Base-by-base conservation (phyloP, 345 rosid species). In the Gossypium rotundifolium region DNA sequence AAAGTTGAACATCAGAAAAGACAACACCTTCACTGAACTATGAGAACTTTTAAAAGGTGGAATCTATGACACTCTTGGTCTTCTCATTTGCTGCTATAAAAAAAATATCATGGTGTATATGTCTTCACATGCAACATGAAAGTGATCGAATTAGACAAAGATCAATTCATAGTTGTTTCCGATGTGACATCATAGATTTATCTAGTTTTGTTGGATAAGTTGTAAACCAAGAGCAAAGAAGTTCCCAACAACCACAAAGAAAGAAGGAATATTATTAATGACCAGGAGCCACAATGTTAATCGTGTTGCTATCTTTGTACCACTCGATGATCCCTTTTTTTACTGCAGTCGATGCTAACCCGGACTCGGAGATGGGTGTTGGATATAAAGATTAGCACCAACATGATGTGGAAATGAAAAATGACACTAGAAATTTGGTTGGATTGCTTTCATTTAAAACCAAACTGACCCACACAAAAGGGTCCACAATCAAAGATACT, bases 401-500 rank as follows among this genome's bases (percentile, higher is more conserved):
- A 20, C 27, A 58, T 1, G 25, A 45, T 60, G 65, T 8, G 25
- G 49, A 60, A 73, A 38, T 23, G 11, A 55, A 55, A 55, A 71
- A 9, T 12, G 51, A 71, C 40, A 7, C 7, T 4, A 18, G 64
- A 70, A 52, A 70, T 44, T 73, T 60, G 1, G 18, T 62, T 18
- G 70, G 59, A 16, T 62, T 73, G 68, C 70, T 45, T 44, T 25
- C 48, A 73, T 61, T 6, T 20, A 17, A 33, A 33, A 29, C 25
- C n/a, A 29, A 23, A 49, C 59, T 27, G 76, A 61, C 60, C 70
- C 59, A 73, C 49, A 57, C 25, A n/a, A 33, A 60, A 52, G 58
- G 72, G 58, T 49, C 23, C 22, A 68, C 44, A 55, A 52, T 27
- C n/a, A 27, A 74, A 74, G 61, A 62, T 74, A 18, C 45, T 49